Conservation (phyloP, 2,329 filamentous ascomycete species). For the Stagonosporopsis rhizophila region DNA sequence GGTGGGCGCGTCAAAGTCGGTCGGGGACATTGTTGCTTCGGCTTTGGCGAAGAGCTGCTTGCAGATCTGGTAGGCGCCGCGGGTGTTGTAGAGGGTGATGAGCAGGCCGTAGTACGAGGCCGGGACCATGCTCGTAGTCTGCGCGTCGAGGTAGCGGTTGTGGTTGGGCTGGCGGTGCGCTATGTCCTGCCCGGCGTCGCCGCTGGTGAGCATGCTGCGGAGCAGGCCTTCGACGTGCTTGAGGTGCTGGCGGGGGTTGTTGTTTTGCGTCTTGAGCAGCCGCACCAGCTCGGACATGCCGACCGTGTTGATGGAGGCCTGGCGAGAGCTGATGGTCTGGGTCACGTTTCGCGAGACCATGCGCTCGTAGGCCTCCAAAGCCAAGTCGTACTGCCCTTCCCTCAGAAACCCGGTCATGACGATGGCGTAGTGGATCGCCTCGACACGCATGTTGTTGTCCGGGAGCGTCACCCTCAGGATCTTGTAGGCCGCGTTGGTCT, state of each 20-base stretch:
- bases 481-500: constrained; percentile 63
- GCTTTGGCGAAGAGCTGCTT: constrained; percentile 38
- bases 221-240: constrained; percentile 37
- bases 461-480: constrained; percentile 61
- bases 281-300: constrained; percentile 32
- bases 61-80: constrained; percentile 53
- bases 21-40: constrained; percentile 20
- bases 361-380: constrained; percentile 56
- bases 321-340: constrained; percentile 53
- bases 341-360: constrained; percentile 52
- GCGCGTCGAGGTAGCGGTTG: constrained; percentile 30
- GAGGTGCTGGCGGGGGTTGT: constrained; percentile 30
- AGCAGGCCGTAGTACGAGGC: constrained; percentile 62
- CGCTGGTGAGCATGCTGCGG: constrained; percentile 32
- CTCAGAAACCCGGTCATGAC: constrained; percentile 59
- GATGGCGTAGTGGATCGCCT: constrained; percentile 61
- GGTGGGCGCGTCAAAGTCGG: constrained; percentile 33
- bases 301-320: constrained; percentile 44
- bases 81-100: constrained; percentile 62
- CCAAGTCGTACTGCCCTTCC: constrained; percentile 54
- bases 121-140: constrained; percentile 53
- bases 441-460: constrained; percentile 52
- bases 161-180: constrained; percentile 38
- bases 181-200: constrained; percentile 37
- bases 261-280: constrained; percentile 21